Conservation (phyloP, 306 rosid species). For the Quercus suber region DNA sequence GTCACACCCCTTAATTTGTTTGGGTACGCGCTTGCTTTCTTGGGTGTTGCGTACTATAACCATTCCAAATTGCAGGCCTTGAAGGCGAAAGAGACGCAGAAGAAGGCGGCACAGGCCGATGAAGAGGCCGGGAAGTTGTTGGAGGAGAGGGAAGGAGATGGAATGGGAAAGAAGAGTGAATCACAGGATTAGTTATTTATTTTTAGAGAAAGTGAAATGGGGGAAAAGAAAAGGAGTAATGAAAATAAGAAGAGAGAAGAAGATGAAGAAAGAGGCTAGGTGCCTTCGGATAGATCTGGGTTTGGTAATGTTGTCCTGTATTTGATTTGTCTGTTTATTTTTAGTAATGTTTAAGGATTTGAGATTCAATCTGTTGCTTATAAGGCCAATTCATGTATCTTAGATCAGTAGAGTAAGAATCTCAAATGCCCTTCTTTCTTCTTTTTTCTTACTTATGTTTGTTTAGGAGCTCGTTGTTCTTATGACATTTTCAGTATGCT, state of each 20-base stretch:
- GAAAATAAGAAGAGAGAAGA: slow-evolving; percentile 36
- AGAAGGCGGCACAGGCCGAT: slow-evolving; percentile 55
- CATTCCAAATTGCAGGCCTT: slow-evolving; percentile 76
- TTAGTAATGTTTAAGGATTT: slow-evolving; percentile 37
- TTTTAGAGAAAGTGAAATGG: slow-evolving; percentile 1
- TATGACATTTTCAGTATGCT: slow-evolving; percentile 9
- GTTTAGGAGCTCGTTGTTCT: not conserved
- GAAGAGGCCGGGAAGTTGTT: slow-evolving; percentile 71
- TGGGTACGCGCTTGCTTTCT: slow-evolving; percentile 75
- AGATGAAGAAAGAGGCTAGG: not conserved
- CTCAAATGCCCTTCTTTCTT: slow-evolving; percentile 29
- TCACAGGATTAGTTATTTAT: slow-evolving; percentile 33
- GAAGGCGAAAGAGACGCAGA: slow-evolving; percentile 83
- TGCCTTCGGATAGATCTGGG: slow-evolving; percentile 22
- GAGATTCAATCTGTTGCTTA: slow-evolving; percentile 43
- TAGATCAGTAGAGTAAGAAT: slow-evolving; percentile 24
- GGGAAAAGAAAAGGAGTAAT: slow-evolving; percentile 5
- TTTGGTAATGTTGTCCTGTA: slow-evolving; percentile 40
- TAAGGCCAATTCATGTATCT: slow-evolving; percentile 21
- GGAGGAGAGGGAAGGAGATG: slow-evolving; percentile 64
- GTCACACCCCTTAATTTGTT: slow-evolving; percentile 79
- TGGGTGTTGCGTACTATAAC: slow-evolving; percentile 82
- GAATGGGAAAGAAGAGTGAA: slow-evolving; percentile 49
- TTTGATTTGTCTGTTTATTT: slow-evolving; percentile 16
- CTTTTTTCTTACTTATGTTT: not conserved